These are phyloP conservation scores for Physcomitrellopsis africana DNA, from an alignment of 225 moss, liverwort and hornwort genomes.

Conservation along the genomic window DNA sequence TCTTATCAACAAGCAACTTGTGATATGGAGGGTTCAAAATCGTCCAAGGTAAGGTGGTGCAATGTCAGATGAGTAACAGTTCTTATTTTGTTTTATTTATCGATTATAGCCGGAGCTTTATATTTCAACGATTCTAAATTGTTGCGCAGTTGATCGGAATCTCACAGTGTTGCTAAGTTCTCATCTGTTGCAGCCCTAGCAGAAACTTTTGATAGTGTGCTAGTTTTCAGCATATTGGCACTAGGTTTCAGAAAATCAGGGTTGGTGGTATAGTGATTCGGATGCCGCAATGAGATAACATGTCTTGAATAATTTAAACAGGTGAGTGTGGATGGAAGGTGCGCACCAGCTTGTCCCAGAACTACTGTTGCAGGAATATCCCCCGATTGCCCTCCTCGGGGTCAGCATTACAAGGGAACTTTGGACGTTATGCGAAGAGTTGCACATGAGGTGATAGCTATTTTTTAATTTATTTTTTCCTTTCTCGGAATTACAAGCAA, in stretches of 20 bases:
- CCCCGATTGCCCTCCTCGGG: constrained; percentile 21
- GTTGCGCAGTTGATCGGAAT: background rate
- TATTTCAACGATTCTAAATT: too few relatives aligned
- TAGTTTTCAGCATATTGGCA: too few relatives aligned
- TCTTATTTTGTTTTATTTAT: background rate
- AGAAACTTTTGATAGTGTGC: background rate
- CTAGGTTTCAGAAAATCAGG: background rate
- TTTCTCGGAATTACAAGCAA: background rate
- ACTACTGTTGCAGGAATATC: constrained; percentile 6
- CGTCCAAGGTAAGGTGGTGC: constrained; percentile 15
- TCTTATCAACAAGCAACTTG: constrained; percentile 27
- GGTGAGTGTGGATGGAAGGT: constrained; percentile 34
- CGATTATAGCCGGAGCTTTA: background rate
- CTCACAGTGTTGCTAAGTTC: background rate
- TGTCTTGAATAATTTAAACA: background rate
- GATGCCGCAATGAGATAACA: background rate
- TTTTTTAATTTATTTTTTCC: background rate
- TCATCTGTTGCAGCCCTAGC: background rate
- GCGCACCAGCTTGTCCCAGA: constrained; percentile 32
- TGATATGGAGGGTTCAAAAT: constrained; percentile 19
- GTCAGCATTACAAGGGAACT: constrained; percentile 35
- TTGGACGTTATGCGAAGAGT: constrained; percentile 40
- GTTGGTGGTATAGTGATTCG: background rate
- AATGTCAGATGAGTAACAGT: background rate
- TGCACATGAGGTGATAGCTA: constrained; percentile 23